Percentiles rank a stretch among this genome's conserved stretches.
These are phyloP conservation scores for Mycena amicta DNA, from an alignment of 768 basidiomycete species.

Conservation along the genomic window DNA sequence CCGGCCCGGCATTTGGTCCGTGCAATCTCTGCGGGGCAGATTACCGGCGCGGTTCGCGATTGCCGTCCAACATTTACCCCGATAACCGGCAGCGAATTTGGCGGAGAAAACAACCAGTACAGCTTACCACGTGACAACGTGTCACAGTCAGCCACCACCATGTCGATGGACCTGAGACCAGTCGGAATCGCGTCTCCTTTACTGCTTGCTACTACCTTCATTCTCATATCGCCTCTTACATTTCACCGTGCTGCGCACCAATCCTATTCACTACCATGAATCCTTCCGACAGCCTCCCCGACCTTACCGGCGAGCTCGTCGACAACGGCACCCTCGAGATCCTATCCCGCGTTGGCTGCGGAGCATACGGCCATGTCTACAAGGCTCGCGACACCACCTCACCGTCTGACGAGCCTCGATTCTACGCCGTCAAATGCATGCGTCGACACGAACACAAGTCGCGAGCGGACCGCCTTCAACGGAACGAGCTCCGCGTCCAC, in stretches of 20 bases:
- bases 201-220: too few species aligned
- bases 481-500: constrained; percentile 48
- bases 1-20: too few species aligned
- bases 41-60: too few species aligned
- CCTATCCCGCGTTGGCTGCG: constrained; percentile 41
- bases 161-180: too few species aligned
- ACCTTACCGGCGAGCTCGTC: constrained; percentile 34
- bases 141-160: too few species aligned
- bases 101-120: too few species aligned
- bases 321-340: constrained; percentile 47
- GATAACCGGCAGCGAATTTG: too few species aligned
- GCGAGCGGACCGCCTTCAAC: constrained; percentile 44
- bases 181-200: too few species aligned
- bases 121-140: too few species aligned
- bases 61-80: too few species aligned
- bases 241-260: background rate
- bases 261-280: constrained; percentile 2
- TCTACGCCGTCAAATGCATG: constrained; percentile 55
- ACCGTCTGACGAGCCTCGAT: background rate
- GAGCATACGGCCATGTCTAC: constrained; percentile 27
- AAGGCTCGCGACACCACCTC: constrained; percentile 15
- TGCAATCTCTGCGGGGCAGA: too few species aligned
- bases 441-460: constrained; percentile 42
- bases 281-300: constrained; percentile 13
- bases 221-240: background rate